Base-by-base conservation (phyloP, 768 basidiomycete genomes). In the Calocera viscosa region DNA sequence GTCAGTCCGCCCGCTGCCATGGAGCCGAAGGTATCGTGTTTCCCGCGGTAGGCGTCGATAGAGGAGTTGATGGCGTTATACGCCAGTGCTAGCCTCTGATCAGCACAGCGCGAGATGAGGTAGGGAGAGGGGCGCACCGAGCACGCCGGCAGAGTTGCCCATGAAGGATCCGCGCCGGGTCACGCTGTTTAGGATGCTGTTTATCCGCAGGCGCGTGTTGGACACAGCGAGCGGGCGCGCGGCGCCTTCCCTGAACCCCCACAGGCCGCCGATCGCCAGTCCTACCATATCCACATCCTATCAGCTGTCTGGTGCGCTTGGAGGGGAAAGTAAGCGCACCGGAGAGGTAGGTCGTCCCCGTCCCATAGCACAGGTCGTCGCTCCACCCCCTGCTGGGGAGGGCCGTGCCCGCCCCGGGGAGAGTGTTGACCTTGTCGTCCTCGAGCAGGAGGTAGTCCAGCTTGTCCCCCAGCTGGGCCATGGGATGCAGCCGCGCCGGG, bases 321-420 rank as follows among this genome's bases (percentile, higher is more conserved):
- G 70, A 69, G 73, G 66, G 47, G 67, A 72, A 67, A 80, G 81
- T 80, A 81, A 83, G 79, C 80, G 83, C 75, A 97, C 95, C 95
- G 77, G 90, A 84, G 67, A 99, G 86, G 86, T 99, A 99, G 81
- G 94, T 96, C 71, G 94, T 94, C 70, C 96, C 96, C 73, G 94
- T 97, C 74, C 96, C 96, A 79, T 98, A 97, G 84, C 94, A 97
- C 68, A 99, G 80, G 80, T 99, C 96, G 81, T 99, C 96, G 79
- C 92, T 91, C 94, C 93, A 98, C 70, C 96, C 94, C 80, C 96
- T 82, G 75, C 88, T 90, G 72, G 94, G 94, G 70, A 99, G 84
- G 67, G 94, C 94, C 68, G 90, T 93, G 72, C 82, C 84, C 72
- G 90, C 86, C 64, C 96, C 96, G 74, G 92, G 92, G 69, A 96